Evolutionary conservation across 306 rosid species (phyloP), one percentile per base, ranked within the genome.

Genomic region (Rosa persica): DNA sequence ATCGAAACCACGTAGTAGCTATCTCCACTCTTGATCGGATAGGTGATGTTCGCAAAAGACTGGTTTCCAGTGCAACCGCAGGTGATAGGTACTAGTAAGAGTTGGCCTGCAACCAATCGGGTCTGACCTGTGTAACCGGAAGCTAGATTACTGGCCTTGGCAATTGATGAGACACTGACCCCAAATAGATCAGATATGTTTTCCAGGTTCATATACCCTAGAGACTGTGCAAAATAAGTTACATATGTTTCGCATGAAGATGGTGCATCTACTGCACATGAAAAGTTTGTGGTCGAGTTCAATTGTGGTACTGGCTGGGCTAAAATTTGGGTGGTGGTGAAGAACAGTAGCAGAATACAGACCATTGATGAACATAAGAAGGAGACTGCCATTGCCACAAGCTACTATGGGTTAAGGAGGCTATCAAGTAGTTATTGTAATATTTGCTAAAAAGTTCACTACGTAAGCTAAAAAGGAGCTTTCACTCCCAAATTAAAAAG

Each of bases 201-300:
- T 9, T 76, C 67, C 60, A 88, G 79, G 66, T 84, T 80, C 83
- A 85, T 67, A 38, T 83, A 81, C 1, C 80, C 80, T 13, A 92
- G 93, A 75, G 93, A 62, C 46, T 70, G 80, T 0, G 92, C 82
- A 57, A 76, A 78, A 89, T 90, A 94, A 8, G 93, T 68, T 15
- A 90, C 90, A n/a, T 92, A 94, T 0, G 97, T 76, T 22, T 84
- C 74, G 67, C 98, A 94, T 0, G 86, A 78, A 74, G 87, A 44
- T 30, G 82, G 79, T 57, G 88, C 77, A 78, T 86, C 83, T 10
- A 73, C 80, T n/a, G 89, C 70, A 84, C 98, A 94, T 49, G 90
- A 62, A 54, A 86, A 90, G 79, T 79, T 70, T 73, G 92, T 64
- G 73, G 77, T 83, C 52, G 51, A 60, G 79, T 62, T 75, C 9